phyloP scores from a whole-genome alignment of 441 rosid genomes.

The Pelargonium exstipulatum region DNA sequence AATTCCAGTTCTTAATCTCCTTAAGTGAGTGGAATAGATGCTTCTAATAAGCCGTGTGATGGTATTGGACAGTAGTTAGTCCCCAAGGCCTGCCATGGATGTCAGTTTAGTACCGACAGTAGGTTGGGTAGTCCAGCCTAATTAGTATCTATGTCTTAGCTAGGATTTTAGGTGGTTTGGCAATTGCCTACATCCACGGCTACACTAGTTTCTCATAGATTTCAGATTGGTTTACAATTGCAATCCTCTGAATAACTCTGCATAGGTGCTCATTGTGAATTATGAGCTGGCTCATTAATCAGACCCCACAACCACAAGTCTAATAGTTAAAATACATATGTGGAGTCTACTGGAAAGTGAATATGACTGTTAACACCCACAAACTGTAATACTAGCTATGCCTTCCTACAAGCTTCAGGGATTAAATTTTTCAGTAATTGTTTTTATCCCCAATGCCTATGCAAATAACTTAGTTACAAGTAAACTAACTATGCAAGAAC shows the following conservation, averaged over 20 bases:
- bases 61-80: background rate
- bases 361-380: no score
- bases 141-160: background rate
- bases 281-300: no score
- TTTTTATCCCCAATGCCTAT: background rate
- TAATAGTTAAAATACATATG: background rate
- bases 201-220: no score
- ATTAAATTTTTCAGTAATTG: background rate
- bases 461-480: background rate
- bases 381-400: background rate
- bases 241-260: no score
- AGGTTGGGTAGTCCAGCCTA: background rate
- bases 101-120: background rate
- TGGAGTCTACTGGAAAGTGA: background rate
- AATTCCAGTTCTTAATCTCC: background rate
- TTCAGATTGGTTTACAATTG: no score
- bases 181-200: no score
- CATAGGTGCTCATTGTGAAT: no score
- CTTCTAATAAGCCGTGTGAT: background rate
- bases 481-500: background rate
- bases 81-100: background rate
- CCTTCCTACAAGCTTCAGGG: background rate
- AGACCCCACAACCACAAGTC: no score
- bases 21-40: background rate
- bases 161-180: no score